Evolutionary conservation across 2,329 filamentous ascomycete species (phyloP), one percentile per base, ranked within the genome.

Genomic region (Alternaria alternata): DNA sequence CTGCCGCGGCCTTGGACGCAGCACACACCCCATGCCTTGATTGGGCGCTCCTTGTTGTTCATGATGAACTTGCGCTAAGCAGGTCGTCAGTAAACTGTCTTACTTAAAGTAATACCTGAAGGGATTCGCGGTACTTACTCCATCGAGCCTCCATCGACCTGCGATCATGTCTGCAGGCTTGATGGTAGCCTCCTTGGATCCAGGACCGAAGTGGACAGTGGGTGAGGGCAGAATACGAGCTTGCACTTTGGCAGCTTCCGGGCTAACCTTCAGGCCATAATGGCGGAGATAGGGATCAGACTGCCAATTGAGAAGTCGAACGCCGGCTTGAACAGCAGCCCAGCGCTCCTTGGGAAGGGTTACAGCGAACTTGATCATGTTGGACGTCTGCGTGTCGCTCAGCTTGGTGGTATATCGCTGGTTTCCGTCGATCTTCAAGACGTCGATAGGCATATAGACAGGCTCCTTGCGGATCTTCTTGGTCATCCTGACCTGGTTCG

Each of bases 291-390:
- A 89, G 0, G 84, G 86, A 66, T 99, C 95, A 0, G 84, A 73
- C 1, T 71, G 66, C 88, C 92, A 95, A 9, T 88, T 81, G 0
- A 94, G 83, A 65, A 90, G 85, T 0, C 80, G 73, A 8, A 97
- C 86, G 16, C 91, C 91, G 4, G 85, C 76, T 49, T 88, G 80
- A 67, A 98, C 93, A 20, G 91, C 87, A 0, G 75, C 69, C 66
- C 87, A 86, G n/a, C 95, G 91, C 30, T 88, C 76, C 0, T 77
- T 75, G 0, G 95, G 95, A 1, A 89, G 86, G 6, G 91, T 92
- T 5, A 97, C 94, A 0, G 94, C 94, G 70, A 94, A 93, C 77
- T 91, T 94, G 81, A 99, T 97, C 95, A 99, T 99, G 5, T 85
- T 80, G 0, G 89, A 82, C 0, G 94, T 97, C 80, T 96, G 84